phyloP scores from a whole-genome alignment of 805 yeast species.

The Kodamaea laetipori region DNA sequence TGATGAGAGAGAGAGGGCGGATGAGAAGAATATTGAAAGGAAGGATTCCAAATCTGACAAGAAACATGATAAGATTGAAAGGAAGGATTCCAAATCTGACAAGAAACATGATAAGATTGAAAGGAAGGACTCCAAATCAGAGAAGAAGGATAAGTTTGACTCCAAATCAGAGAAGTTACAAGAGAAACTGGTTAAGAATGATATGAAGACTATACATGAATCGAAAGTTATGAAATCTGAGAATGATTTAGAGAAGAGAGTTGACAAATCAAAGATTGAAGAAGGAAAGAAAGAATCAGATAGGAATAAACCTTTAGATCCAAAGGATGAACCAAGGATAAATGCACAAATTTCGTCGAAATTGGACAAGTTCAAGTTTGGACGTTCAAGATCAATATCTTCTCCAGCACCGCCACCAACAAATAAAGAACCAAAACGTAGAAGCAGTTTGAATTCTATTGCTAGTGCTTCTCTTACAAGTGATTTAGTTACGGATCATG shows the following conservation, averaged over 20 bases:
- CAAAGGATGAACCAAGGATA: too few species aligned
- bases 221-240: too few species aligned
- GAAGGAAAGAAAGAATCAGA: conserved; percentile 1
- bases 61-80: neutral
- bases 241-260: too few species aligned
- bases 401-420: conserved; percentile 11
- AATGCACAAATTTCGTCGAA: conserved; percentile 19
- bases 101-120: neutral
- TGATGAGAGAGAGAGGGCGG: neutral
- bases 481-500: conserved; percentile 5
- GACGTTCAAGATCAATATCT: conserved; percentile 31
- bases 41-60: neutral
- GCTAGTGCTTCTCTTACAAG: conserved; percentile 11
- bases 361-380: conserved; percentile 27
- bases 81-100: neutral
- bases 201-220: too few species aligned
- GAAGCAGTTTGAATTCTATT: conserved; percentile 5
- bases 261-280: too few species aligned
- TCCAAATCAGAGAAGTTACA: too few species aligned
- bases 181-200: too few species aligned
- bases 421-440: conserved; percentile 1
- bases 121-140: neutral
- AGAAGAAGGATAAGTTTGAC: neutral
- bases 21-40: neutral
- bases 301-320: too few species aligned